phyloP scores from a whole-genome alignment of 163 green algal species.

The Scenedesmus sp. region DNA sequence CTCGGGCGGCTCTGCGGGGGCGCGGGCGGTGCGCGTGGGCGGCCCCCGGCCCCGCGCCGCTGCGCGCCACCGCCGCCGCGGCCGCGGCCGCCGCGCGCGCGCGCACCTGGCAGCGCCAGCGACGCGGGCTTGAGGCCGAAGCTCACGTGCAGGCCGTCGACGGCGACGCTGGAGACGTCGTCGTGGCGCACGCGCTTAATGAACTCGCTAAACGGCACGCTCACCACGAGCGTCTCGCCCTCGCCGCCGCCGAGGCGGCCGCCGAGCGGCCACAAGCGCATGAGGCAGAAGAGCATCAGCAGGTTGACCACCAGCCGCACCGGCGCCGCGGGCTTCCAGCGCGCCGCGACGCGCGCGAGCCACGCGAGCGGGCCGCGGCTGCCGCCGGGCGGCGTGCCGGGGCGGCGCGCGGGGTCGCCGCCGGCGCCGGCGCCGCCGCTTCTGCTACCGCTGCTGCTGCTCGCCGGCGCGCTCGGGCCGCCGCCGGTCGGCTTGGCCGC shows the following conservation, averaged over 20 bases:
- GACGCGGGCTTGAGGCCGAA: slow-evolving; percentile 62
- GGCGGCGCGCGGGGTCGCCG: slow-evolving; percentile 5
- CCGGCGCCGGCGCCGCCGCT: slow-evolving; percentile 10
- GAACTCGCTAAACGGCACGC: slow-evolving; percentile 77
- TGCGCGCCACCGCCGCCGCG: not conserved
- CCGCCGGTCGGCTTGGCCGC: too few relatives aligned
- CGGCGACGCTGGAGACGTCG: slow-evolving; percentile 69
- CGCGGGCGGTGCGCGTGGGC: not conserved
- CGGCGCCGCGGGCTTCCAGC: slow-evolving; percentile 5
- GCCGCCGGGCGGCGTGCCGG: not conserved
- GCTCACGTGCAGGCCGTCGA: slow-evolving; percentile 65
- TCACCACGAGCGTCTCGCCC: slow-evolving; percentile 16
- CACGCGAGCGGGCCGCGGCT: slow-evolving; percentile 22
- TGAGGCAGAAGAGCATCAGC: slow-evolving; percentile 48
- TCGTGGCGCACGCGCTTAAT: slow-evolving; percentile 65
- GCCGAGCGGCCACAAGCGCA: slow-evolving; percentile 44
- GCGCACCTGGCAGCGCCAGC: slow-evolving; percentile 45
- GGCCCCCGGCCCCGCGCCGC: too few relatives aligned
- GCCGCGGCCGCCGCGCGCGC: not conserved
- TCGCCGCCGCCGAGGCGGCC: slow-evolving; percentile 7
- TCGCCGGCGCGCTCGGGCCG: too few relatives aligned
- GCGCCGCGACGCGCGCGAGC: not conserved
- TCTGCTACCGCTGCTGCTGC: not conserved
- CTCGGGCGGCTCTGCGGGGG: slow-evolving; percentile 20
- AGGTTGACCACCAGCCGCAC: slow-evolving; percentile 40